Conservation (phyloP, 208 protist species). For the Eutreptiella sp. region DNA sequence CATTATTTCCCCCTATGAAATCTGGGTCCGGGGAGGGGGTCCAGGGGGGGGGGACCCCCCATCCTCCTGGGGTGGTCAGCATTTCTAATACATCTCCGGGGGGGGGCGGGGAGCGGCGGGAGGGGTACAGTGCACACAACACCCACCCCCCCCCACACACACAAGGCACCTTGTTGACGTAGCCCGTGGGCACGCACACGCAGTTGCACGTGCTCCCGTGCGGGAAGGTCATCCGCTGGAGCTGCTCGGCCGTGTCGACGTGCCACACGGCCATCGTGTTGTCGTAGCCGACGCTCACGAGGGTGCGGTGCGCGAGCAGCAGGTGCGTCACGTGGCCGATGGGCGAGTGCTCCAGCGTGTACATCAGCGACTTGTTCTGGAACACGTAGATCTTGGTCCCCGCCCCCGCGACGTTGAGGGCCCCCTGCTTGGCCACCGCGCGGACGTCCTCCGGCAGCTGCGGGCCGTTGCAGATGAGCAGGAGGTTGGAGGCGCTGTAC, state of each 20-base stretch:
- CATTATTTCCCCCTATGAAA: too few relatives aligned
- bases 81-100: too few relatives aligned
- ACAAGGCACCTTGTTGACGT: slow-evolving; percentile 77
- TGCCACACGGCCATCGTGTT: slow-evolving; percentile 2
- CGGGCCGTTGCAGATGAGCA: too few relatives aligned
- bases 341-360: slow-evolving; percentile 4
- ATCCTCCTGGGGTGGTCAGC: too few relatives aligned
- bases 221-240: neutral
- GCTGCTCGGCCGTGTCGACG: slow-evolving; percentile 3
- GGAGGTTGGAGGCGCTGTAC: too few relatives aligned
- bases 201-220: slow-evolving; percentile 1
- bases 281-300: slow-evolving; percentile 9
- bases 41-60: too few relatives aligned
- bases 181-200: slow-evolving; percentile 36
- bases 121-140: too few relatives aligned
- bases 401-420: slow-evolving; percentile 8
- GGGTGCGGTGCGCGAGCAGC: neutral
- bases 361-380: slow-evolving; percentile 6
- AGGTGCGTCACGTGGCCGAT: slow-evolving; percentile 13
- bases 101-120: too few relatives aligned
- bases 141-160: too few relatives aligned
- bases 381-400: slow-evolving; percentile 8
- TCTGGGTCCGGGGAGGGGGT: too few relatives aligned
- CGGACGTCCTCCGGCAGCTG: too few relatives aligned
- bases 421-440: slow-evolving; percentile 11